Evolutionary conservation across 169 alveolate genomes (phyloP).

Genomic region (Toxoplasma gondii): DNA sequence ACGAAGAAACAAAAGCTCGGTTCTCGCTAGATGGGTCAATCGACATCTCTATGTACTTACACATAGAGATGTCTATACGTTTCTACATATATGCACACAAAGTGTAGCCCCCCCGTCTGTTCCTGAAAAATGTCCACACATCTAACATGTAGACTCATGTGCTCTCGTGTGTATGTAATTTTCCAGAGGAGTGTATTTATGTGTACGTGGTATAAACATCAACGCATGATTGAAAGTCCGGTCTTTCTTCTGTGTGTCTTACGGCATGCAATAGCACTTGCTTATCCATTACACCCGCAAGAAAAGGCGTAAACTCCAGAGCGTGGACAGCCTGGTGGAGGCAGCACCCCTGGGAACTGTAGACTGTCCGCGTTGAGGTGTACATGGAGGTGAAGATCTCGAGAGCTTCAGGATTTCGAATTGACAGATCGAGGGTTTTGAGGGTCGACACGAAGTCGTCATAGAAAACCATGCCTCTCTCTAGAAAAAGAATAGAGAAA

Average conservation of each 20-base stretch:
- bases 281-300: not conserved
- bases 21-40: no score
- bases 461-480: not conserved
- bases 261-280: not conserved
- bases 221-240: no score
- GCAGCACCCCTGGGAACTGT: not conserved
- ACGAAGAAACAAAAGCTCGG: no score
- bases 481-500: not conserved
- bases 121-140: no score
- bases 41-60: not conserved
- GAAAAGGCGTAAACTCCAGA: conserved; percentile 24
- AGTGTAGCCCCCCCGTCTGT: no score
- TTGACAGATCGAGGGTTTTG: not conserved
- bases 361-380: conserved; percentile 29
- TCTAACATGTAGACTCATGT: no score
- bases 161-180: no score
- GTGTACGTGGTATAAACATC: no score
- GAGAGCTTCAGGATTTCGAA: not conserved
- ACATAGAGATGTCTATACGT: not conserved
- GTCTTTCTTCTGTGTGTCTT: not conserved
- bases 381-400: conserved; percentile 30
- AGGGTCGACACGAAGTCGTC: conserved; percentile 6
- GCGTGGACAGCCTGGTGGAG: conserved; percentile 36
- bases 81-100: no score
- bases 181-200: no score